Conservation (phyloP, 805 yeast species). For the Torulaspora delbrueckii region DNA sequence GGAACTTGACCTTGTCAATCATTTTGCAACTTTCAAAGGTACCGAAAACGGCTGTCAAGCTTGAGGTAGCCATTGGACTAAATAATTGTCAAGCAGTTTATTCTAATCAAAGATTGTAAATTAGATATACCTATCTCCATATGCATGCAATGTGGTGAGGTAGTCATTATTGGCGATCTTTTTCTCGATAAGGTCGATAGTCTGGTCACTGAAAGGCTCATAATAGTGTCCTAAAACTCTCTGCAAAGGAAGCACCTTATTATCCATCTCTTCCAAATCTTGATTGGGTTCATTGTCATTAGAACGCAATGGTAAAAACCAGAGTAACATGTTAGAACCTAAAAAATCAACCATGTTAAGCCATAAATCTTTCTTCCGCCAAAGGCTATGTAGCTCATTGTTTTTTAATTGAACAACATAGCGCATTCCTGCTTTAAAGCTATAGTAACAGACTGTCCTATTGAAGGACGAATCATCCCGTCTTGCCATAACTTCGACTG, state of each 20-base stretch:
- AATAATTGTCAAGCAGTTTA: background rate
- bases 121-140: conserved; percentile 8
- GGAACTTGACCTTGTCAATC: conserved; percentile 63
- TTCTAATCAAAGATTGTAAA: background rate
- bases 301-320: conserved; percentile 31
- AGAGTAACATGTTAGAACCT: conserved; percentile 27
- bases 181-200: conserved; percentile 7
- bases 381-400: conserved; percentile 22
- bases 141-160: conserved; percentile 13
- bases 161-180: conserved; percentile 10
- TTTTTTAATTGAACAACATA: conserved; percentile 40
- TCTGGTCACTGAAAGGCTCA: conserved; percentile 6
- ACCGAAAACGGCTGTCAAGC: conserved; percentile 1
- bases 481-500: conserved; percentile 53
- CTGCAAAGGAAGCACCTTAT: conserved; percentile 13
- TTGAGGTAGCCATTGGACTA: background rate
- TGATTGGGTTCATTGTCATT: conserved; percentile 5
- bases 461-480: conserved; percentile 11
- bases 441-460: conserved; percentile 27
- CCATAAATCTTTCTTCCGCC: conserved; percentile 22
- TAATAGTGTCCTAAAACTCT: conserved; percentile 10
- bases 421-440: conserved; percentile 35
- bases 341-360: conserved; percentile 29
- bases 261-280: conserved; percentile 5
- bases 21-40: conserved; percentile 41